Evolutionary conservation across 768 basidiomycete genomes (phyloP).

Genomic region (Scleroderma bovista): DNA sequence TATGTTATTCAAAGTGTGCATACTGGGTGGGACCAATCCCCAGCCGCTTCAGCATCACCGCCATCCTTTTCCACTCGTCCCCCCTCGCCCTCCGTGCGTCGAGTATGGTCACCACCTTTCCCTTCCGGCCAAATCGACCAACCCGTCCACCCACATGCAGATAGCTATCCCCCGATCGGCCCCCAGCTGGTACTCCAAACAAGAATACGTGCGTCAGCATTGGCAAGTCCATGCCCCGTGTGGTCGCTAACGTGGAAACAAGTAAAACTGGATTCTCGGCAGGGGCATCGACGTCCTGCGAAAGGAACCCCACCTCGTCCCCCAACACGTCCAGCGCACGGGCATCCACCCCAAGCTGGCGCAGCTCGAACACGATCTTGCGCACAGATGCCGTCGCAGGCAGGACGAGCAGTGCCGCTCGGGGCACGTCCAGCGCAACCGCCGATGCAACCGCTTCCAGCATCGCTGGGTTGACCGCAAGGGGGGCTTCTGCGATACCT

Average conservation of each 20-base stretch:
- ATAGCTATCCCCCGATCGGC: slow-evolving; percentile 52
- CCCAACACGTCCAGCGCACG: slow-evolving; percentile 50
- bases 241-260: slow-evolving; percentile 63
- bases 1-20: slow-evolving; percentile 45
- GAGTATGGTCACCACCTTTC: slow-evolving; percentile 63
- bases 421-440: slow-evolving; percentile 71
- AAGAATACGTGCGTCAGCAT: slow-evolving; percentile 72
- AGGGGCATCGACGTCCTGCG: slow-evolving; percentile 23
- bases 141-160: slow-evolving; percentile 69
- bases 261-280: slow-evolving; percentile 56
- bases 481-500: slow-evolving; percentile 43
- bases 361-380: slow-evolving; percentile 60
- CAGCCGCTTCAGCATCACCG: slow-evolving; percentile 39
- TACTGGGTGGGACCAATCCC: slow-evolving; percentile 42
- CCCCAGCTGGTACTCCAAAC: slow-evolving; percentile 55
- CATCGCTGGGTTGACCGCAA: slow-evolving; percentile 49
- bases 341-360: slow-evolving; percentile 61
- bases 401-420: slow-evolving; percentile 60
- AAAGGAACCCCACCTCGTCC: slow-evolving; percentile 37
- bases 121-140: slow-evolving; percentile 62
- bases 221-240: slow-evolving; percentile 69
- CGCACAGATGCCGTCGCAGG: slow-evolving; percentile 56
- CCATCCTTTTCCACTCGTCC: slow-evolving; percentile 38
- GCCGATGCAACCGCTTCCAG: slow-evolving; percentile 66
- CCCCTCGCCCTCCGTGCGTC: slow-evolving; percentile 31